Evolutionary conservation across 2,329 filamentous ascomycete genomes (phyloP), one percentile per base, ranked within the genome.

Genomic region (Onygenales sp.): DNA sequence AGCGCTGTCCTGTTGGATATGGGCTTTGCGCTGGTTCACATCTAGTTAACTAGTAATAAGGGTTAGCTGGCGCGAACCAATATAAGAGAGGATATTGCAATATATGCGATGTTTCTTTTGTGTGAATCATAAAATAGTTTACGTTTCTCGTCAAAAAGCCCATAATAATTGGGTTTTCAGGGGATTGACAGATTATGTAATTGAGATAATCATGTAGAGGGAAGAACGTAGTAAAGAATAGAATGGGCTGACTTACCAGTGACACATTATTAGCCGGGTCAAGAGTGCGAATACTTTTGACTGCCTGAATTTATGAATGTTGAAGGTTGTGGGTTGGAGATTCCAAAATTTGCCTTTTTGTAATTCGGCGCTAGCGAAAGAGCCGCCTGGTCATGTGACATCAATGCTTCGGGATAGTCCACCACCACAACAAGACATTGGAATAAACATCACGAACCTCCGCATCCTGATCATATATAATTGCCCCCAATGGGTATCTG

Each of bases 181-280:
- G 77, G 83, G 85, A 88, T 88, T 88, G 85, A 88, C 85, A 88
- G 85, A 88, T 87, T 82, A 75, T 71, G 70, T 71, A 74, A 74
- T 73, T 73, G 66, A 77, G 73, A 51, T 82, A 82, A 83, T 87
- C 84, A 86, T 87, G 67, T 70, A 65, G 69, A 62, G 27, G 40
- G 42, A 36, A 40, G 9, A 34, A 13, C 9, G 14, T 14, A 40
- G 56, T 2, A 42, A 37, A 49, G 44, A 17, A 21, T 11, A 17
- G 11, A 31, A n/a, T 54, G 13, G 6, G 49, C 65, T 64, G 64
- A 69, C 69, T 59, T 62, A 51, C 50, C 42, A 59, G 34, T 56
- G 52, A 54, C 57, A 53, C 42, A 58, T 58, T 8, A 49, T 51
- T 36, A 46, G 34, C 8, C 34, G 13, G 2, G 31, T 21, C n/a